Conservation (phyloP, 345 rosid species). For the Murraya koenigii region DNA sequence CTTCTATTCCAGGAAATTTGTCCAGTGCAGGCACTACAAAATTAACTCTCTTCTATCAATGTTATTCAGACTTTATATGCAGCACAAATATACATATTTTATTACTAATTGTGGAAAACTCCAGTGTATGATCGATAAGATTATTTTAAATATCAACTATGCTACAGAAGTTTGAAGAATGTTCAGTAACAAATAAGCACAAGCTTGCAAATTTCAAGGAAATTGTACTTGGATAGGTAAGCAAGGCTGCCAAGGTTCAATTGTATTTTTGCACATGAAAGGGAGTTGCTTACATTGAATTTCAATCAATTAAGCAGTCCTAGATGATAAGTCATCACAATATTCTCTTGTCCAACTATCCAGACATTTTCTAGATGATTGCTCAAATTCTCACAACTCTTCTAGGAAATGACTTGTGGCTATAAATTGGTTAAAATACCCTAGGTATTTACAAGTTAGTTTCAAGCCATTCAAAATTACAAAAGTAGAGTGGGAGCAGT, state of each 20-base stretch:
- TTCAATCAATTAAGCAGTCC: not conserved
- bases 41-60: constrained; percentile 17
- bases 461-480: not conserved
- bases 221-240: not conserved
- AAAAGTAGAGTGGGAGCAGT: not conserved
- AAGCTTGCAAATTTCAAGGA: not conserved
- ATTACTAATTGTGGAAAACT: not conserved
- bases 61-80: not conserved
- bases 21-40: constrained; percentile 78
- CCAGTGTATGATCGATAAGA: not conserved
- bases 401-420: not conserved
- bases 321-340: not conserved
- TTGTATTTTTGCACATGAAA: not conserved
- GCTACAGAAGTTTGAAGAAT: not conserved
- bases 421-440: not conserved
- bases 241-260: not conserved
- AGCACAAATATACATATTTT: not conserved
- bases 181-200: not conserved
- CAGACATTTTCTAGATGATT: not conserved
- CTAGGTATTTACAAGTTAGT: not conserved
- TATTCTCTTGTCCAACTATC: not conserved
- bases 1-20: constrained; percentile 47
- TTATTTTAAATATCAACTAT: not conserved
- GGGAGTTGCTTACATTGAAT: not conserved
- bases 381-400: not conserved